Percentiles rank a stretch among this genome's conserved stretches.
Conservation (phyloP, 371 early-diverging fungal genomes). For the Mortierella sp. region DNA sequence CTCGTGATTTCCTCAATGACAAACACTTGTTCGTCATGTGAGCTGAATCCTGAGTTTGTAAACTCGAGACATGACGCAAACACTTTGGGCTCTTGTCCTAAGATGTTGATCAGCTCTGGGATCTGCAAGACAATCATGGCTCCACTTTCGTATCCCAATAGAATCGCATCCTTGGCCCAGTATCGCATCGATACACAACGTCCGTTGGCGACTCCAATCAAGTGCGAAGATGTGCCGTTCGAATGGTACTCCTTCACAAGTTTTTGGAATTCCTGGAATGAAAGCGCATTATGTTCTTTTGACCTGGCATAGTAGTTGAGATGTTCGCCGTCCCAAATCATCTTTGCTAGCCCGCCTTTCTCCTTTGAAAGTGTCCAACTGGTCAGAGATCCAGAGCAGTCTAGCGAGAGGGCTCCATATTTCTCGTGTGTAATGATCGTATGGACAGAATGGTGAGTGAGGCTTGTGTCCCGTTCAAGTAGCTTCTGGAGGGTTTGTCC, state of each 20-base stretch:
- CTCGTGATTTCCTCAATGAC: constrained; percentile 58
- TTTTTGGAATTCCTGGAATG: constrained; percentile 51
- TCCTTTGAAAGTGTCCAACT: constrained; percentile 51
- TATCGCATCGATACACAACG: constrained; percentile 60
- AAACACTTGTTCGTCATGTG: constrained; percentile 56
- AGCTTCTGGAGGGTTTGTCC: constrained; percentile 46
- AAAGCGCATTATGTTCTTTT: constrained; percentile 48
- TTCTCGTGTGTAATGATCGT: constrained; percentile 48
- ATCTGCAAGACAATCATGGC: constrained; percentile 59
- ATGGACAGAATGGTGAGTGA: constrained; percentile 43
- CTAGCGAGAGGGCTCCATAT: constrained; percentile 51
- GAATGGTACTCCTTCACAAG: constrained; percentile 46
- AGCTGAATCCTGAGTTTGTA: constrained; percentile 42
- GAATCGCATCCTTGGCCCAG: constrained; percentile 61
- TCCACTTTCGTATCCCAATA: constrained; percentile 61
- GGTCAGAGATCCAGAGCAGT: constrained; percentile 55
- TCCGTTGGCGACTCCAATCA: constrained; percentile 55
- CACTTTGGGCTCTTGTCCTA: constrained; percentile 55
- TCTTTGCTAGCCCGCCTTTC: constrained; percentile 32
- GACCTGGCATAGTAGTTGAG: constrained; percentile 58
- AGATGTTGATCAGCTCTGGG: constrained; percentile 57
- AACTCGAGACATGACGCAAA: constrained; percentile 56
- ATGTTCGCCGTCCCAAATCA: constrained; percentile 52
- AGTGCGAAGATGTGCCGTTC: constrained; percentile 28
- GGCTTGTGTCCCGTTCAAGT: constrained; percentile 37